phyloP scores from a whole-genome alignment of 2,329 filamentous ascomycete species.

The Fonsecaea erecta region DNA sequence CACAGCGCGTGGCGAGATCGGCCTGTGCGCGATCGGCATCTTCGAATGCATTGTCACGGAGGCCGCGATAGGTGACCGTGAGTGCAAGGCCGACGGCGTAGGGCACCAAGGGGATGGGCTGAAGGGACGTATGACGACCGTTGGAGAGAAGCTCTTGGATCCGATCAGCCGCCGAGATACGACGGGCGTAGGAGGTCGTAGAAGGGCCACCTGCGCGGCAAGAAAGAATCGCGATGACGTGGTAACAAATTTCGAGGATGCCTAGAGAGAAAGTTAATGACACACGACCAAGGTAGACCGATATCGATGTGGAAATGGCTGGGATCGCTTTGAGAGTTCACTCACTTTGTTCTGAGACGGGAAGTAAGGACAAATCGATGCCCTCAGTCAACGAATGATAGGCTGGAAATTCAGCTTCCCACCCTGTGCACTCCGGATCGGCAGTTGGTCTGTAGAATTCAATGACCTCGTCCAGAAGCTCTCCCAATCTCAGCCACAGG shows the following conservation, averaged over 20 bases:
- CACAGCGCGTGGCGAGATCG: slow-evolving; percentile 45
- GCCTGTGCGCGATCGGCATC: slow-evolving; percentile 45
- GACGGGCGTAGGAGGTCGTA: slow-evolving; percentile 58
- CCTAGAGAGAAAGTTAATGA: slow-evolving; percentile 40
- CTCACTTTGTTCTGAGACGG: slow-evolving; percentile 25
- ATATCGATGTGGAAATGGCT: not conserved
- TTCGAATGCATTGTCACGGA: slow-evolving; percentile 55
- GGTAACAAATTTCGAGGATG: slow-evolving; percentile 61
- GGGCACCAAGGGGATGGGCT: slow-evolving; percentile 60
- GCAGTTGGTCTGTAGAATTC: slow-evolving; percentile 47
- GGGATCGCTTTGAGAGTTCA: not conserved
- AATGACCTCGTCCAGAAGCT: slow-evolving; percentile 46
- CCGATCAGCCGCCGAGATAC: slow-evolving; percentile 60
- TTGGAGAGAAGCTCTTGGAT: slow-evolving; percentile 55
- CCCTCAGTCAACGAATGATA: slow-evolving; percentile 39
- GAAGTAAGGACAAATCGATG: slow-evolving; percentile 23
- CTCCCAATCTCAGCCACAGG: slow-evolving; percentile 47
- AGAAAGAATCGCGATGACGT: slow-evolving; percentile 61
- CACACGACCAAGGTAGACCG: not conserved
- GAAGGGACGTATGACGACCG: slow-evolving; percentile 41
- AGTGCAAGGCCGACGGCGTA: slow-evolving; percentile 62
- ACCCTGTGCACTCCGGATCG: slow-evolving; percentile 42
- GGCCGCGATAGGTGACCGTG: slow-evolving; percentile 61
- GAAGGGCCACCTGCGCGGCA: slow-evolving; percentile 58
- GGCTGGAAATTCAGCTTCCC: slow-evolving; percentile 47